Conservation (phyloP, 2,329 filamentous ascomycete species). For the Scleromitrula shiraiana region DNA sequence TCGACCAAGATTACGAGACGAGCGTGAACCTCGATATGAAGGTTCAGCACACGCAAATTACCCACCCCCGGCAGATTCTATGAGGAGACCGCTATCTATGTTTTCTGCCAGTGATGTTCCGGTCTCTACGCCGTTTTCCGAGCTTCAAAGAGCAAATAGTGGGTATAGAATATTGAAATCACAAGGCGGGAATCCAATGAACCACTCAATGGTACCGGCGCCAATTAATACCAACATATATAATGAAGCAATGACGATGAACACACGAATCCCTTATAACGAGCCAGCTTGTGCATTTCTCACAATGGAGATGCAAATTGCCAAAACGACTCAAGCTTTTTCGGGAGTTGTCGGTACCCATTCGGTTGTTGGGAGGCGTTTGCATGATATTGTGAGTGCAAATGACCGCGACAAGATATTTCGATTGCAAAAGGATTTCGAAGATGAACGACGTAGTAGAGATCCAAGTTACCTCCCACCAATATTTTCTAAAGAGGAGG, state of each 20-base stretch:
- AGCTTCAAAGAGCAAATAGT: constrained; percentile 35
- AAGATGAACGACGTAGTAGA: constrained; percentile 46
- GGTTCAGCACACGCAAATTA: constrained; percentile 25
- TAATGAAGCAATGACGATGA: constrained; percentile 24
- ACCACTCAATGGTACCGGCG: constrained; percentile 39
- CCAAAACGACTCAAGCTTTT: constrained; percentile 49
- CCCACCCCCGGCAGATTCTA: constrained; percentile 22
- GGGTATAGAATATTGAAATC: constrained; percentile 49
- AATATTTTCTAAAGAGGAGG: constrained; percentile 47
- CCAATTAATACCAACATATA: constrained; percentile 43
- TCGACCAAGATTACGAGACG: constrained; percentile 67
- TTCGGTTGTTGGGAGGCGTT: constrained; percentile 39
- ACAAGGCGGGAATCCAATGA: constrained; percentile 33
- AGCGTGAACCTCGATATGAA: constrained; percentile 53
- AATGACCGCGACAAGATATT: constrained; percentile 46
- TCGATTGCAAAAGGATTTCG: constrained; percentile 43
- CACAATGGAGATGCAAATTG: constrained; percentile 49
- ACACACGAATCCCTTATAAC: constrained; percentile 30
- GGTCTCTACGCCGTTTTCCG: constrained; percentile 37
- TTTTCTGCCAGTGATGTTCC: constrained; percentile 39
- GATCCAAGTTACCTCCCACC: constrained; percentile 56
- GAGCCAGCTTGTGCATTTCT: constrained; percentile 50
- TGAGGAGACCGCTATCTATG: constrained; percentile 42
- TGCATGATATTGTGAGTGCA: constrained; percentile 46
- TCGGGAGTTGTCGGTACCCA: constrained; percentile 45